These are phyloP conservation scores for Corymbia maculata DNA, from an alignment of 345 rosid genomes.

Conservation along the genomic window DNA sequence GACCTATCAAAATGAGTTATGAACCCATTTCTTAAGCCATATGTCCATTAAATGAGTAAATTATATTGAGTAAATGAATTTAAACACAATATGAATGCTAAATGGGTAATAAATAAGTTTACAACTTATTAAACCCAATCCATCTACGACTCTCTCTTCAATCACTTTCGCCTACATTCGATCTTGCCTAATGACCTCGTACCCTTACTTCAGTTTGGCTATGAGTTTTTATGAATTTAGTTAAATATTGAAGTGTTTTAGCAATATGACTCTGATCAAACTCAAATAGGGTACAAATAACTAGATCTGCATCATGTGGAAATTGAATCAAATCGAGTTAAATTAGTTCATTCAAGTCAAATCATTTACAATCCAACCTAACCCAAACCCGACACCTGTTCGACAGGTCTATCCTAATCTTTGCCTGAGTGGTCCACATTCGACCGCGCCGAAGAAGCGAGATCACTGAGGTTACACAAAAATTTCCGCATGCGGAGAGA, in stretches of 20 bases:
- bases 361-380: no score
- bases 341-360: neutral
- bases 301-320: rapidly evolving
- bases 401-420: no score
- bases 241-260: rapidly evolving
- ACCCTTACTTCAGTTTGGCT: neutral
- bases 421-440: neutral
- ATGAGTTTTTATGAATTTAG: neutral
- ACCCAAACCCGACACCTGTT: neutral
- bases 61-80: no score
- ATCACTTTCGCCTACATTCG: neutral
- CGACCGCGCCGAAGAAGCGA: neutral
- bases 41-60: no score
- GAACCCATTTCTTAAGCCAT: no score
- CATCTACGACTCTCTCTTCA: neutral
- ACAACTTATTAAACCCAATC: no score
- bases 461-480: neutral
- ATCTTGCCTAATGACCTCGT: no score
- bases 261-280: rapidly evolving
- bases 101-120: no score
- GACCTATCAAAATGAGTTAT: neutral
- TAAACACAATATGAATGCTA: no score
- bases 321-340: neutral
- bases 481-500: neutral
- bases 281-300: rapidly evolving